Evolutionary conservation across 495 filamentous ascomycete species (phyloP).

Genomic region (Daldinia concentrica): DNA sequence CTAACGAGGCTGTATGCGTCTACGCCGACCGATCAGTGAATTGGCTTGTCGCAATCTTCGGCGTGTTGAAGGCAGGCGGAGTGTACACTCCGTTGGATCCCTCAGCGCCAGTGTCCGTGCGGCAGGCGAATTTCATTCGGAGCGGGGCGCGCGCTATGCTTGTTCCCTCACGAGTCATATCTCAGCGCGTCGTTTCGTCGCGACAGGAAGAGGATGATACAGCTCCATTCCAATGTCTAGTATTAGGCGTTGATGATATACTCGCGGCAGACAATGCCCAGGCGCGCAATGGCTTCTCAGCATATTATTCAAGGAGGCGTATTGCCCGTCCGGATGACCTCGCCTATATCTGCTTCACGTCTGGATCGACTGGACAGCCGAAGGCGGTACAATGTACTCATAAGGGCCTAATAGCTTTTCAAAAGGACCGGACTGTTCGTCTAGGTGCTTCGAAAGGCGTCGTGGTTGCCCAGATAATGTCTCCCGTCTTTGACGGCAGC

Average conservation of each 20-base stretch:
- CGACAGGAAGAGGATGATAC: background rate
- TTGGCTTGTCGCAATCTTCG: background rate
- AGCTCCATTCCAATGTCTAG: background rate
- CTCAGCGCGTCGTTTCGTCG: background rate
- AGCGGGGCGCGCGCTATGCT: slow-evolving; percentile 1
- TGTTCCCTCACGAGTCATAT: slow-evolving; percentile 27
- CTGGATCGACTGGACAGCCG: background rate
- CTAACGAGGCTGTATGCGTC: background rate
- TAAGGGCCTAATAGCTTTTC: background rate
- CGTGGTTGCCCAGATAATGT: slow-evolving; percentile 47
- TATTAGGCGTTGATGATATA: background rate
- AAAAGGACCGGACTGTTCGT: slow-evolving; percentile 33
- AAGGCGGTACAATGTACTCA: background rate
- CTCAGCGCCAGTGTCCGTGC: background rate
- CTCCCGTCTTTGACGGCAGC: slow-evolving; percentile 51
- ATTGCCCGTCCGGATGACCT: background rate
- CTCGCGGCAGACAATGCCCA: background rate
- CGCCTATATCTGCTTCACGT: background rate
- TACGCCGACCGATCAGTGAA: background rate
- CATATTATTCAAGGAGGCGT: background rate
- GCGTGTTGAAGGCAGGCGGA: background rate
- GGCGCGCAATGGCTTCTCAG: background rate
- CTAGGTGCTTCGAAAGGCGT: slow-evolving; percentile 35
- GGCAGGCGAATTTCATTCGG: background rate
- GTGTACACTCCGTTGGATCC: background rate